Evolutionary conservation across 192 early-diverging fungal genomes (phyloP).

Genomic region (Gonapodya sp.): DNA sequence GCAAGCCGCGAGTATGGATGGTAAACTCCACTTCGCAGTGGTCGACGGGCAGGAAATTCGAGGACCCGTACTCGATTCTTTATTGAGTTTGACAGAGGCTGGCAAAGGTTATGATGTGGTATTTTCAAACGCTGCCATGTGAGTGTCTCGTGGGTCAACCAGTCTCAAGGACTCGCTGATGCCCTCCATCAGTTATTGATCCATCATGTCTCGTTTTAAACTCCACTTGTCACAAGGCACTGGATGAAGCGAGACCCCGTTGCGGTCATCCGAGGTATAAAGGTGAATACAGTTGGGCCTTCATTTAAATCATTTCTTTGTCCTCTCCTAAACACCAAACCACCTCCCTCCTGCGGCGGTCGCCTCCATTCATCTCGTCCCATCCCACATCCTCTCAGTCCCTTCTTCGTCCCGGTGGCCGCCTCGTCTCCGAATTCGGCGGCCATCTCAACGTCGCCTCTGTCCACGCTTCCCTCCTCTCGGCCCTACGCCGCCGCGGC

Average conservation of each 20-base stretch:
- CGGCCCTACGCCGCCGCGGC: not conserved
- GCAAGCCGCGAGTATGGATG: not conserved
- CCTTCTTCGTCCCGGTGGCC: not conserved
- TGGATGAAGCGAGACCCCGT: constrained; percentile 15
- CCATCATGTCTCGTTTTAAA: no score
- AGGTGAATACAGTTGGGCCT: not conserved
- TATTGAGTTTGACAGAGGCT: not conserved
- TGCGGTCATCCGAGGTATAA: not conserved
- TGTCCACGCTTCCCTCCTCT: not conserved
- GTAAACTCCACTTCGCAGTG: not conserved
- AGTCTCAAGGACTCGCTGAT: no score
- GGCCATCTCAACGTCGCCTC: constrained; percentile 6
- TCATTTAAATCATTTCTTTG: not conserved
- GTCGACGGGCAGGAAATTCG: not conserved
- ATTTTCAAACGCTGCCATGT: constrained; percentile 14
- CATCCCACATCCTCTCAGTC: not conserved
- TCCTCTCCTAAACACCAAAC: not conserved
- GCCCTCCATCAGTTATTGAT: no score
- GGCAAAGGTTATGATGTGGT: constrained; percentile 7
- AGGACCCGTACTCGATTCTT: not conserved
- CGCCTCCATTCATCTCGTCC: not conserved
- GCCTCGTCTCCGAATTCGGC: constrained; percentile 7
- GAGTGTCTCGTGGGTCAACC: no score
- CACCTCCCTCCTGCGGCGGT: not conserved
- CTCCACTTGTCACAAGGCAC: no score